phyloP scores from a whole-genome alignment of 345 rosid species.

The Raphanus sativus region DNA sequence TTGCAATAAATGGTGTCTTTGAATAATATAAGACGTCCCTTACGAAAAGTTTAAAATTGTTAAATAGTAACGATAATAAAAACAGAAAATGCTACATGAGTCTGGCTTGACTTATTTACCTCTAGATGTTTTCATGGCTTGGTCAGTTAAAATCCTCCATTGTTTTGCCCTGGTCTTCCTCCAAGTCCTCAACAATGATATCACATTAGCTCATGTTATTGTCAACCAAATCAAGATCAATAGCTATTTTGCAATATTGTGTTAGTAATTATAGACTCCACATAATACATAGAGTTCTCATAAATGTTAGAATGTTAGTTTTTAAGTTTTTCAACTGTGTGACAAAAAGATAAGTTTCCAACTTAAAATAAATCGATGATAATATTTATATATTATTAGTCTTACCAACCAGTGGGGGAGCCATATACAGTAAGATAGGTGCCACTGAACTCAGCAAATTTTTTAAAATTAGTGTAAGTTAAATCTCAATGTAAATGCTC shows the following conservation, averaged over 20 bases:
- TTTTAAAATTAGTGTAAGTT: too few relatives aligned
- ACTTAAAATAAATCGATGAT: too few relatives aligned
- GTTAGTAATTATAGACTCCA: background rate
- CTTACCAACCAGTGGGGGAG: too few relatives aligned
- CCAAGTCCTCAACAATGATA: background rate
- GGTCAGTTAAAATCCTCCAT: background rate
- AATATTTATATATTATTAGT: too few relatives aligned
- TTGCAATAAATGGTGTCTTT: constrained; percentile 31
- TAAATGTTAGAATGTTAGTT: background rate
- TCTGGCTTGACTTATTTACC: background rate
- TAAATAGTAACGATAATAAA: constrained; percentile 3
- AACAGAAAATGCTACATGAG: background rate
- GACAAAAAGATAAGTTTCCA: too few relatives aligned
- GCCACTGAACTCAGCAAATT: too few relatives aligned
- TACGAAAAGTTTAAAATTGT: constrained; percentile 19
- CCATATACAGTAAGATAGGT: too few relatives aligned
- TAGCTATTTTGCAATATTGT: background rate
- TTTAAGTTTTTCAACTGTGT: too few relatives aligned
- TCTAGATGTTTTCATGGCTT: background rate
- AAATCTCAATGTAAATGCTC: too few relatives aligned
- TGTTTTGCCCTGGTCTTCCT: background rate
- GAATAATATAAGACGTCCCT: constrained; percentile 26
- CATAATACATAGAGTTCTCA: background rate
- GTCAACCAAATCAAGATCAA: background rate
- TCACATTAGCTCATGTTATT: background rate